Percentiles rank a stretch among this genome's conserved stretches.
Conservation (phyloP, 2,329 filamentous ascomycete genomes). For the Myriosclerotinia duriaeana region DNA sequence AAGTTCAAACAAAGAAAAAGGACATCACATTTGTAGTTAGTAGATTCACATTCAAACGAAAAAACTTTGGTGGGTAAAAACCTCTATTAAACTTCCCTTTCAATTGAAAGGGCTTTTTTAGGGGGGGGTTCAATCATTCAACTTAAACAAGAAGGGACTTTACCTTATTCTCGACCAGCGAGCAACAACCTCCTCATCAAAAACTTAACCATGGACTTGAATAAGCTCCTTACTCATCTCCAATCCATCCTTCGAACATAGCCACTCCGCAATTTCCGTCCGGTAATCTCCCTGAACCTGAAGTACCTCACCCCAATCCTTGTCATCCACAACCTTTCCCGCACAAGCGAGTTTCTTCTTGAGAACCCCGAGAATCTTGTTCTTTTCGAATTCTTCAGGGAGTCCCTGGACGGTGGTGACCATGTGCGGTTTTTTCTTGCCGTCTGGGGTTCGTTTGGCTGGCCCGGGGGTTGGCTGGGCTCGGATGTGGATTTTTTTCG, state of each 20-base stretch:
- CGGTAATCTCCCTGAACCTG: background rate
- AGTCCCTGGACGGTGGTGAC: background rate
- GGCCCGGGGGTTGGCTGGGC: background rate
- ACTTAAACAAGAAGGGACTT: background rate
- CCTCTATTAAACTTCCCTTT: background rate
- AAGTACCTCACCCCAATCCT: background rate
- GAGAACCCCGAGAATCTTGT: background rate
- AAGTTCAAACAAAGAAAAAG: background rate
- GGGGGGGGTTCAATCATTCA: background rate
- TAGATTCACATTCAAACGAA: background rate
- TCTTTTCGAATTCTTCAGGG: background rate
- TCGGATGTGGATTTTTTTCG: background rate
- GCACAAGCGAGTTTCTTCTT: background rate
- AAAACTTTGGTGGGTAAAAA: too few species aligned
- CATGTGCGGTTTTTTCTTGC: background rate
- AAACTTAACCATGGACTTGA: background rate
- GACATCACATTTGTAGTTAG: background rate
- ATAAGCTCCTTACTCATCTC: background rate
- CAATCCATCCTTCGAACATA: background rate
- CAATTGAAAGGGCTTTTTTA: background rate
- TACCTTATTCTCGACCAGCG: background rate
- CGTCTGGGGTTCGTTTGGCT: background rate
- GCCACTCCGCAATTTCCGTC: background rate
- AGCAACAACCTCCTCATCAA: background rate
- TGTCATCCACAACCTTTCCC: background rate